These are phyloP conservation scores for Mycena albidolilacea DNA, from an alignment of 768 basidiomycete species.

Conservation along the genomic window DNA sequence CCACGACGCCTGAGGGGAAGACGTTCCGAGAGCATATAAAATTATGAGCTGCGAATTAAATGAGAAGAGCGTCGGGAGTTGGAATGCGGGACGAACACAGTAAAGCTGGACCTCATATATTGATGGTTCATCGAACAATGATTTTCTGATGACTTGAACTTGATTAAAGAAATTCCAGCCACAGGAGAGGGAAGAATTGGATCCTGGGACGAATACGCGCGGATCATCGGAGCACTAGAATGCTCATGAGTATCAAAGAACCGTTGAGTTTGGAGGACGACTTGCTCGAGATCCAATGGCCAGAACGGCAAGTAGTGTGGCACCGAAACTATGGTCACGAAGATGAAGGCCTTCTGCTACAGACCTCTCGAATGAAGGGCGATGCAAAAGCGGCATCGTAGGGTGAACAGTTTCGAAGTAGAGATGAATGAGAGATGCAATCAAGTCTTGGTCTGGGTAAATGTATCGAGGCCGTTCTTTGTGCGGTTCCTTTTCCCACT, in stretches of 20 bases:
- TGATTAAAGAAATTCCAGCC: constrained; percentile 72
- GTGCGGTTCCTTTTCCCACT: constrained; percentile 57
- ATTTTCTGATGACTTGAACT: constrained; percentile 73
- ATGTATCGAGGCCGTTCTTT: constrained; percentile 48
- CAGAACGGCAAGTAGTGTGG: constrained; percentile 74
- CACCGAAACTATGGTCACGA: constrained; percentile 65
- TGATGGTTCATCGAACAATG: constrained; percentile 69
- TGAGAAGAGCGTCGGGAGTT: constrained; percentile 1
- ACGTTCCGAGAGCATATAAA: constrained; percentile 58
- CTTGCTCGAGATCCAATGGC: constrained; percentile 67
- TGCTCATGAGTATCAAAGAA: constrained; percentile 52
- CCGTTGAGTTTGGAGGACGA: constrained; percentile 49
- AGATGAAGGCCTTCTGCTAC: constrained; percentile 64
- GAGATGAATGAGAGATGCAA: constrained; percentile 63
- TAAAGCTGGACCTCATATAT: constrained; percentile 84
- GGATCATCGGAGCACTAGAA: constrained; percentile 69
- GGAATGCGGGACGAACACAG: constrained; percentile 59
- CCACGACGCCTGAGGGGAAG: constrained; percentile 69
- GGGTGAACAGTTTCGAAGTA: constrained; percentile 72
- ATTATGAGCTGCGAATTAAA: constrained; percentile 46
- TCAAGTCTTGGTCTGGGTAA: constrained; percentile 69
- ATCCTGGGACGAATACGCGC: constrained; percentile 52
- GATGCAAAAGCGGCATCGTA: constrained; percentile 73
- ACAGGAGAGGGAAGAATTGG: constrained; percentile 59
- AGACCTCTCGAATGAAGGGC: constrained; percentile 72